Evolutionary conservation across 345 rosid genomes (phyloP).

Genomic region (Carallia pectinifolia): DNA sequence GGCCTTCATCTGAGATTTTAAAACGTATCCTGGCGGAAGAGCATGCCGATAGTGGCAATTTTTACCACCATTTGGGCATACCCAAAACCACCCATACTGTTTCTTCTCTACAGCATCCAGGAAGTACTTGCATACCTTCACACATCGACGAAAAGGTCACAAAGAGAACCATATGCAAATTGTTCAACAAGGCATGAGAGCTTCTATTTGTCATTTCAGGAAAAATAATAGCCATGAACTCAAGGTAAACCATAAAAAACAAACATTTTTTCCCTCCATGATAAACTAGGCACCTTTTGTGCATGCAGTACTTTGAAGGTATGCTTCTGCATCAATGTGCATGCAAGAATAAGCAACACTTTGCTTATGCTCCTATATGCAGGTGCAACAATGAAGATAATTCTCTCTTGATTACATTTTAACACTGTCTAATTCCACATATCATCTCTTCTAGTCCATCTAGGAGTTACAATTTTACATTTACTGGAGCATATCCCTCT

Average conservation of each 20-base stretch:
- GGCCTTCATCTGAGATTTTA: constrained; percentile 96
- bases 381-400: too few relatives aligned
- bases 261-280: too few relatives aligned
- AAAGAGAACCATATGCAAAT: not conserved
- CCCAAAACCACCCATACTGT: constrained; percentile 99
- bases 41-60: constrained; percentile 97
- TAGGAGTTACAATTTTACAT: not conserved
- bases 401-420: too few relatives aligned
- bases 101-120: constrained; percentile 95
- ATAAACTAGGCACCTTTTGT: too few relatives aligned
- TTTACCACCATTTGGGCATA: constrained; percentile 78
- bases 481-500: not conserved
- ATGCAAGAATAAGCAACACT: too few relatives aligned
- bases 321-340: not conserved
- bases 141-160: not conserved
- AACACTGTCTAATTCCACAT: too few relatives aligned
- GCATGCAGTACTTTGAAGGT: not conserved
- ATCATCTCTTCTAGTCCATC: not conserved
- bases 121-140: constrained; percentile 92
- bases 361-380: too few relatives aligned
- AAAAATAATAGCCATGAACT: not conserved
- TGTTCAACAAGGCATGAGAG: not conserved
- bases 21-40: constrained; percentile 90
- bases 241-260: not conserved
- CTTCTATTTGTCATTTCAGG: not conserved